Base-by-base conservation (phyloP, 73 alveolate species). In the Paraurostyla sp. region DNA sequence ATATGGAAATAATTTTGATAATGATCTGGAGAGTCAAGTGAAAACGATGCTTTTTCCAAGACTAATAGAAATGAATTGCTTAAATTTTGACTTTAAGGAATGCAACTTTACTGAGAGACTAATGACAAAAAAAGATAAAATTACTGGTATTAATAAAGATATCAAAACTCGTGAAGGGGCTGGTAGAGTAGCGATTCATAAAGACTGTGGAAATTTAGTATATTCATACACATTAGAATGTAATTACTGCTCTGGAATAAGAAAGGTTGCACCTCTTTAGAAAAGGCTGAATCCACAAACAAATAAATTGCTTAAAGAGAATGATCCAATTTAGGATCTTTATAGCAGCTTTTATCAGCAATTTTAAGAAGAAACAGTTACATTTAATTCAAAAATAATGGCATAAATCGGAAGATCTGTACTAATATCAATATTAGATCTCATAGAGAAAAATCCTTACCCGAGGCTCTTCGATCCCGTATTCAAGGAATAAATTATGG, bases 211-310 rank as follows among this genome's bases (percentile, higher is more conserved):
- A 13, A 49, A 30, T 27, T 27, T 87, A 2, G 60, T 75, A 32
- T 88, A 90, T 51, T 90, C 93, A 57, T 94, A 92, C 43, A 94
- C 98, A 9, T 82, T 94, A 15, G 98, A 94, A 76, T 89, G 96
- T 48, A 91, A 88, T 63, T 94, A 91, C 46, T 68, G 49, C 0
- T 33, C 63, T 29, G 96, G 96, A 16, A 83, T 38, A 29, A 35
- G 57, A 42, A 23, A 41, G 29, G 65, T 63, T 43, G n/a, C n/a
- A n/a, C 41, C 50, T 22, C 43, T 83, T 23, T 16, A 60, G 4
- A 60, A 33, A 27, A 6, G 78, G 13, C 25, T 30, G 32, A 50
- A 60, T 33, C 16, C 78, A 2, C 41, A 20, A 30, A 33, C 42
- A 49, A 60, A 60, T 30, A 30, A 30, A 33, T 60, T 33, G 3